phyloP scores from a whole-genome alignment of 2,329 filamentous ascomycete genomes.

The Cryphonectria radicalis region DNA sequence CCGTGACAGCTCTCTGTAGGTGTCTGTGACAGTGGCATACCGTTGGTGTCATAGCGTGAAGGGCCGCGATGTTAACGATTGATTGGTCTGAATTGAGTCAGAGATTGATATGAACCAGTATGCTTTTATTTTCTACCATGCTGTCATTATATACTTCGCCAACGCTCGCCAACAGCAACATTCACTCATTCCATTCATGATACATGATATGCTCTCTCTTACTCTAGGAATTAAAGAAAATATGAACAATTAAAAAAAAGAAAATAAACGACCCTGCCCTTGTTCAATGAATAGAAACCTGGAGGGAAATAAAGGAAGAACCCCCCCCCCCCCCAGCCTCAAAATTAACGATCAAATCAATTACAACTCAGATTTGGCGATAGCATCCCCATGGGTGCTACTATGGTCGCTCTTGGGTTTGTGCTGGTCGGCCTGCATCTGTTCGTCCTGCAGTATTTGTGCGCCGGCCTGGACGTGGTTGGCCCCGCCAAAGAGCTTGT shows the following conservation, averaged over 20 bases:
- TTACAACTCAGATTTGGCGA: neutral
- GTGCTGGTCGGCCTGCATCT: constrained; percentile 35
- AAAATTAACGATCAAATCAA: neutral
- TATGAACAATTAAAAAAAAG: neutral
- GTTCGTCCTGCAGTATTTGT: constrained; percentile 33
- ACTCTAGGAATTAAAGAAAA: neutral
- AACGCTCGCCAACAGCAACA: neutral
- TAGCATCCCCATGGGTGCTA: neutral
- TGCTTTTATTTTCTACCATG: neutral
- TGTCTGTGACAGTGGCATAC: too few relatives aligned
- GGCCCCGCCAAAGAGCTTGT: constrained; percentile 41
- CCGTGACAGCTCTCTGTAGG: neutral
- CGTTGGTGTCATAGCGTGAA: too few relatives aligned
- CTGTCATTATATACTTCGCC: neutral
- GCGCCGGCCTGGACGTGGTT: constrained; percentile 45
- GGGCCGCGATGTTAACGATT: too few relatives aligned
- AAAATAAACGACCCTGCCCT: neutral
- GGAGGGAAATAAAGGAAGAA: too few relatives aligned
- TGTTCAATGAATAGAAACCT: neutral
- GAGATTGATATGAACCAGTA: neutral
- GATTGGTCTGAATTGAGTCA: neutral
- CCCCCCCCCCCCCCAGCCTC: too few relatives aligned
- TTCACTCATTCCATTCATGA: neutral
- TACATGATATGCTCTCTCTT: neutral
- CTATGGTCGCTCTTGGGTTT: constrained; percentile 18